Evolutionary conservation across 2,329 filamentous ascomycete species (phyloP), one percentile per base, ranked within the genome.

Genomic region (Fusarium nelsonii): DNA sequence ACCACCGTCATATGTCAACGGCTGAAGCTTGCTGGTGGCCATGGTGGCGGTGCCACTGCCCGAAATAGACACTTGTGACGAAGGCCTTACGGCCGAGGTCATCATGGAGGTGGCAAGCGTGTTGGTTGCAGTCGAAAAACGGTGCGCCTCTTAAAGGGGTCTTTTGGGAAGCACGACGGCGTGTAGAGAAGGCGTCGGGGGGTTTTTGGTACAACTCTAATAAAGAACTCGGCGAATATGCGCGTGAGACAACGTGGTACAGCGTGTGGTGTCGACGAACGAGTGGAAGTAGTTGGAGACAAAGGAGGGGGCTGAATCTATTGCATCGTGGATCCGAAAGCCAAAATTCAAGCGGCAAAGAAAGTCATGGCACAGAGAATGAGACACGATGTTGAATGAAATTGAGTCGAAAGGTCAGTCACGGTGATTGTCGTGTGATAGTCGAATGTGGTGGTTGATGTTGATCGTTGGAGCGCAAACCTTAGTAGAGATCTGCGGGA

Each of bases 1-100:
- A 30, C 68, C 72, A 20, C 72, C 72, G 48, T 69, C 63, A 28
- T 74, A 76, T 50, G 73, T 73, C 41, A 78, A 69, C 37, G 76
- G 75, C 33, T 75, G 75, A 30, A 78, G 70, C 37, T 72, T 73
- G 52, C 66, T 72, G 37, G 72, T 70, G 34, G 75, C 70, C 76
- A 78, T 77, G 30, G 73, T 74, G 58, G 73, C 59, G 37, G 71
- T 73, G 66, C 70, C 63, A 48, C 63, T 67, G 59, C 66, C 65
- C 50, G 63, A 64, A 52, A 74, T 63, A 55, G 70, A 71, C 48
- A 73, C 45, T 53, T 74, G 69, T 46, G 73, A 73, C 46, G 65
- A 57, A 44, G 71, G 73, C 63, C 73, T 67, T 39, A 75, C 36
- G 54, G 64, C 59, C 51, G 68, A 67, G 59, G 68, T 65, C 70